Percentiles rank a stretch among this genome's conserved stretches.
Conservation (phyloP, 2,329 filamentous ascomycete species). For the Pseudogymnoascus destructans region DNA sequence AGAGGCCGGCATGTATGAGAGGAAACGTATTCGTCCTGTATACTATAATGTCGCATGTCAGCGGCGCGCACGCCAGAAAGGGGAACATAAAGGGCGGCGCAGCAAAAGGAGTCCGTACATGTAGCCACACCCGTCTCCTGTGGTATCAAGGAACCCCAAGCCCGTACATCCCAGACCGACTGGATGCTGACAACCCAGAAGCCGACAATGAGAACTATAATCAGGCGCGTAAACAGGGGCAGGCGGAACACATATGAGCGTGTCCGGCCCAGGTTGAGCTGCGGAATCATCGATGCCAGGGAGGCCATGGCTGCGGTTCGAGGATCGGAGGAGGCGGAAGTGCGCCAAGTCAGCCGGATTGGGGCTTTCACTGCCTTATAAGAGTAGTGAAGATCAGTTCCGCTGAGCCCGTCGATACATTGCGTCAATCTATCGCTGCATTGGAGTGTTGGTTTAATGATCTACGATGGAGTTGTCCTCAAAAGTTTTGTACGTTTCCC, state of each 20-base stretch:
- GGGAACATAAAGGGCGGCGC: conserved; percentile 4
- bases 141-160: conserved; percentile 72
- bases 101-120: conserved; percentile 40
- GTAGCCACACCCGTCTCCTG: conserved; percentile 57
- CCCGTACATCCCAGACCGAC: conserved; percentile 54
- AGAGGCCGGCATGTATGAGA: conserved; percentile 66
- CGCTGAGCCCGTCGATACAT: neutral
- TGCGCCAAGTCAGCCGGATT: conserved; percentile 3
- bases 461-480: conserved; percentile 1
- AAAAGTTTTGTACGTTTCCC: conserved; percentile 6
- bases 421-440: conserved; percentile 2
- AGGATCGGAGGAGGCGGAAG: neutral
- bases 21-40: conserved; percentile 90
- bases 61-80: neutral
- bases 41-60: conserved; percentile 40
- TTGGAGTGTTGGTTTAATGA: neutral
- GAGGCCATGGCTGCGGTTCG: conserved; percentile 8
- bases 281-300: conserved; percentile 25
- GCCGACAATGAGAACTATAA: conserved; percentile 51
- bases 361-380: conserved; percentile 1
- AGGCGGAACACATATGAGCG: conserved; percentile 72
- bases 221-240: conserved; percentile 71
- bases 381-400: conserved; percentile 1
- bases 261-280: conserved; percentile 58
- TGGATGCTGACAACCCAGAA: conserved; percentile 60